Conservation (phyloP, 148 eudicot species). For the Rhododendron mucronatum region DNA sequence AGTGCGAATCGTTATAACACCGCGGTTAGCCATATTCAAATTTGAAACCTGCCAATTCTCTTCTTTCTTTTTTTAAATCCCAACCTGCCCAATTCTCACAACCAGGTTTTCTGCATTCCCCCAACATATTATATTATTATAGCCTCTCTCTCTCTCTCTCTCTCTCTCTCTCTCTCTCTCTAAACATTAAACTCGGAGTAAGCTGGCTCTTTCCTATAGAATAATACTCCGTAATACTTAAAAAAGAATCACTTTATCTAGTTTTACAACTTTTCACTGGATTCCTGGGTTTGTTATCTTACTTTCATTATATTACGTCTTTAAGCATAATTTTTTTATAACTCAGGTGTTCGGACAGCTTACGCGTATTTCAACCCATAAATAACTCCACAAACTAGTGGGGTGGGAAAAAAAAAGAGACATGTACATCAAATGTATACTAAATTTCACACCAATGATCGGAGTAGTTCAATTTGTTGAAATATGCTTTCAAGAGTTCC, state of each 20-base stretch:
- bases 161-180: neutral
- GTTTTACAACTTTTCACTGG: slow-evolving; percentile 7
- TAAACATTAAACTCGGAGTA: slow-evolving; percentile 11
- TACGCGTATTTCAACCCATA: too few species aligned
- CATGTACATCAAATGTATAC: neutral
- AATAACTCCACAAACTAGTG: neutral
- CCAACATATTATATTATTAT: neutral
- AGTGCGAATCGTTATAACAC: neutral
- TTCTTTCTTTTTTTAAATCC: too few species aligned
- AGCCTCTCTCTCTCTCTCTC: neutral
- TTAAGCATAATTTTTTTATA: too few species aligned
- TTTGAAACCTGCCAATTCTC: neutral
- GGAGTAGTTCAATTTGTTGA: neutral
- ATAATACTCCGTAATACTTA: neutral
- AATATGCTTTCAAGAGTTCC: neutral
- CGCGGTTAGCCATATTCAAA: neutral
- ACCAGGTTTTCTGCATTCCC: slow-evolving; percentile 21
- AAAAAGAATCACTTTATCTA: slow-evolving; percentile 6
- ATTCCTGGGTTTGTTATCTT: slow-evolving; percentile 9
- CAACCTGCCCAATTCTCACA: slow-evolving; percentile 15
- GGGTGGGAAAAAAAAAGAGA: neutral
- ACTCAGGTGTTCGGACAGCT: too few species aligned
- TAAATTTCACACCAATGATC: too few species aligned
- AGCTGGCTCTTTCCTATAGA: neutral
- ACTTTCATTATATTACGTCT: neutral